phyloP scores from a whole-genome alignment of 2,329 filamentous ascomycete species.

The Cladosporium sp. region DNA sequence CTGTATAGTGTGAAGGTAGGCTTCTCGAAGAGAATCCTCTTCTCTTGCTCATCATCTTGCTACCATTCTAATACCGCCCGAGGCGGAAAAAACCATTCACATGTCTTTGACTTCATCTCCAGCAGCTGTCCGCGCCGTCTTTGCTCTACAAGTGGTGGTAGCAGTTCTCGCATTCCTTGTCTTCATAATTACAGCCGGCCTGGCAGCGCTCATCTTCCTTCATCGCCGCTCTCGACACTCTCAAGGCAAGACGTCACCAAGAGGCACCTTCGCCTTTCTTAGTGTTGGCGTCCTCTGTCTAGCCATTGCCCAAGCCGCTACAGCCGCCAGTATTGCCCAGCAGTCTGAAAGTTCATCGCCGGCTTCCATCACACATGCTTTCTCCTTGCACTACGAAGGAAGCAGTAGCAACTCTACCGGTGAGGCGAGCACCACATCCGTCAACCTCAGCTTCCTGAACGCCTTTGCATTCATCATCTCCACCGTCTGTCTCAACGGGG shows the following conservation, averaged over 20 bases:
- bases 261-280: conserved; percentile 17
- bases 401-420: not conserved
- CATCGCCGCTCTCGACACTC: not conserved
- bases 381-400: not conserved
- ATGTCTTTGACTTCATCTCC: conserved; percentile 10
- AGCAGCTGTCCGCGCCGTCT: conserved; percentile 3
- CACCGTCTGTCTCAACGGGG: conserved; percentile 18
- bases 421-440: not conserved
- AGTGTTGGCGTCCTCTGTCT: conserved; percentile 10
- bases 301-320: conserved; percentile 12
- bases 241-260: not conserved
- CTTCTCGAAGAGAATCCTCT: not conserved
- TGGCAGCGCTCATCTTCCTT: not conserved
- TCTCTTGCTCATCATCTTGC: not conserved
- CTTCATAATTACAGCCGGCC: not conserved
- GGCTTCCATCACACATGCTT: conserved; percentile 3
- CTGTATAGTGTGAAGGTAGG: not conserved
- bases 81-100: not conserved
- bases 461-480: conserved; percentile 19
- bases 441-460: conserved; percentile 13
- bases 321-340: not conserved
- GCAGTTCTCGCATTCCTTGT: conserved; percentile 15
- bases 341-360: not conserved
- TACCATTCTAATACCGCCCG: not conserved
- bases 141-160: conserved; percentile 18